These are phyloP conservation scores for Carnegiea gigantea DNA, from an alignment of 179 eudicot species.

Conservation along the genomic window DNA sequence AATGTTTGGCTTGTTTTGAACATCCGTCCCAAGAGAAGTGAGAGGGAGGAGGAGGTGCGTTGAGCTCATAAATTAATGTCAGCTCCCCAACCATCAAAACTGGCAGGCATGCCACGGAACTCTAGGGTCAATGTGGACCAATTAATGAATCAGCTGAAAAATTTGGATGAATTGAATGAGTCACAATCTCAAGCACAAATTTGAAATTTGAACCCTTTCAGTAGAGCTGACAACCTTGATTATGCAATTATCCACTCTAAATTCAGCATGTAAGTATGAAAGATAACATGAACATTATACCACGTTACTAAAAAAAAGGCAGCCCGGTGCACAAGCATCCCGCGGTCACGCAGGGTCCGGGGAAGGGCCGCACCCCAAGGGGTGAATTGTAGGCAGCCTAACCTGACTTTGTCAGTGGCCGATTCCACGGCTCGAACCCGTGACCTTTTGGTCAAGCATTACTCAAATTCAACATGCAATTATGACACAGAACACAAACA, in stretches of 20 bases:
- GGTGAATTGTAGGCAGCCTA: too few relatives aligned
- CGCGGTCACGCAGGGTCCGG: too few relatives aligned
- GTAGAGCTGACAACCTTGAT: neutral
- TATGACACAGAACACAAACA: neutral
- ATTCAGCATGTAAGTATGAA: neutral
- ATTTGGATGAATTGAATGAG: slow-evolving; percentile 3
- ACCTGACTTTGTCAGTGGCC: too few relatives aligned
- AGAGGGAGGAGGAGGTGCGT: neutral
- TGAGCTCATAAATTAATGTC: slow-evolving; percentile 25
- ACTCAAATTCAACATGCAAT: neutral
- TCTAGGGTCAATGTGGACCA: slow-evolving; percentile 1
- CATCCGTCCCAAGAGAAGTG: neutral
- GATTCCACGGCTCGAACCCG: too few relatives aligned
- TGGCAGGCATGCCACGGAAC: neutral
- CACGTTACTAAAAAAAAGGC: neutral
- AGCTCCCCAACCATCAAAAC: slow-evolving; percentile 17
- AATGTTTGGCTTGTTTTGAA: slow-evolving; percentile 8
- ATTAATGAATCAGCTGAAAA: slow-evolving; percentile 15
- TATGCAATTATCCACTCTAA: neutral
- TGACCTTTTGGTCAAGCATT: too few relatives aligned
- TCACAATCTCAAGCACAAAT: neutral
- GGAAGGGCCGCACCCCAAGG: too few relatives aligned
- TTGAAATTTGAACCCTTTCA: neutral
- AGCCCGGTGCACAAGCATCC: too few relatives aligned
- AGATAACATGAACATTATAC: too few relatives aligned